These are phyloP conservation scores for Calonectria crousiana DNA, from an alignment of 2,329 filamentous ascomycete genomes.

Conservation along the genomic window DNA sequence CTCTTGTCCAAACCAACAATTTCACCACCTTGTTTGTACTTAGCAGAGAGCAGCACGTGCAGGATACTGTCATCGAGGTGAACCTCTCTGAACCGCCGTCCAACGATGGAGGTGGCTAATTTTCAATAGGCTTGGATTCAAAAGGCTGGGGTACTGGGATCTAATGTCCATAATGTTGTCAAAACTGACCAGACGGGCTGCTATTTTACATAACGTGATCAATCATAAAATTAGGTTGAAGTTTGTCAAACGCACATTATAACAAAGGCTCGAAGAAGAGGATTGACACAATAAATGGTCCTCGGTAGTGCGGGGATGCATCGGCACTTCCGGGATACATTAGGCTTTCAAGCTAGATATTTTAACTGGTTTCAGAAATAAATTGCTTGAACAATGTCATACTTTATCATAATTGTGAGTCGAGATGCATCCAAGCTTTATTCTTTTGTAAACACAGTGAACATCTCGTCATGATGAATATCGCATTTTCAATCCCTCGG, in stretches of 20 bases:
- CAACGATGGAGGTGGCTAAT: not conserved
- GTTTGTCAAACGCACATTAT: not conserved
- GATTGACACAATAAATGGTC: not conserved
- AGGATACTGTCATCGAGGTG: not conserved
- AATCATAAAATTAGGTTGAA: no score
- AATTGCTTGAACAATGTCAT: not conserved
- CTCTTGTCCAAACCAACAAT: not conserved
- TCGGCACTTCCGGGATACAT: not conserved
- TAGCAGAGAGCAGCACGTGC: not conserved
- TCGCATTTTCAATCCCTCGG: no score
- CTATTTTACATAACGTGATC: not conserved
- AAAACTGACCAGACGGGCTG: slow-evolving; percentile 3
- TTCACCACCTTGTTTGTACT: not conserved
- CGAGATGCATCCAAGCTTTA: not conserved
- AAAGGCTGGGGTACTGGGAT: not conserved
- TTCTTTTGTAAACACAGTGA: not conserved
- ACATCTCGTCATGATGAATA: not conserved
- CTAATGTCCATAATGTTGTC: not conserved
- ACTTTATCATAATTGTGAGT: not conserved
- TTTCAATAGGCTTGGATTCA: not conserved
- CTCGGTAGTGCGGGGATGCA: not conserved
- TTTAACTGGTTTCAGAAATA: not conserved
- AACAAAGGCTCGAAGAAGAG: not conserved
- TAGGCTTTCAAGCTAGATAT: not conserved
- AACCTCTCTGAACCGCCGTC: not conserved